phyloP scores from a whole-genome alignment of 805 yeast species.

The Nakazawaea ambrosiae region DNA sequence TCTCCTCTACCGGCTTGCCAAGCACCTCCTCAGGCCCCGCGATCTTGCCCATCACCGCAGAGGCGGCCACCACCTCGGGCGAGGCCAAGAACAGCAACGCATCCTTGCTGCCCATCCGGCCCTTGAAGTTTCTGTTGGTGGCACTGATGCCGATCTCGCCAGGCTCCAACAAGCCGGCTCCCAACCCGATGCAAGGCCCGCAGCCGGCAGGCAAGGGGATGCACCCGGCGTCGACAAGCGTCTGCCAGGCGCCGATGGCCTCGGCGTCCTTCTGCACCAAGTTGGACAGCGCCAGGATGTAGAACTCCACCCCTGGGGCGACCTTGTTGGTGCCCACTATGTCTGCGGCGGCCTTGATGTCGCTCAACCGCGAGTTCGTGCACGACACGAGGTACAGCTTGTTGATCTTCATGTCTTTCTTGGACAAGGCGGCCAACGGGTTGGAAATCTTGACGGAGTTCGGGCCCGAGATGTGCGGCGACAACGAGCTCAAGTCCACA shows the following conservation, averaged over 20 bases:
- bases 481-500: slow-evolving; percentile 70
- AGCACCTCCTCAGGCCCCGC: slow-evolving; percentile 84
- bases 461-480: slow-evolving; percentile 94
- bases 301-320: slow-evolving; percentile 87
- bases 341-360: slow-evolving; percentile 90
- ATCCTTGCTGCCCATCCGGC: slow-evolving; percentile 97
- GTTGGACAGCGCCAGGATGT: slow-evolving; percentile 95
- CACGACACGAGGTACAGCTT: slow-evolving; percentile 98
- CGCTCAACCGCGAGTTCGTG: slow-evolving; percentile 90
- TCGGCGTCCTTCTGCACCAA: slow-evolving; percentile 92
- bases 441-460: slow-evolving; percentile 91
- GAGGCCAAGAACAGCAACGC: slow-evolving; percentile 95
- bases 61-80: slow-evolving; percentile 98
- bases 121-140: slow-evolving; percentile 97
- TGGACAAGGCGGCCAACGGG: slow-evolving; percentile 67
- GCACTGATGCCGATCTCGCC: slow-evolving; percentile 99
- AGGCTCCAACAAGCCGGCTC: slow-evolving; percentile 85
- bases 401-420: slow-evolving; percentile 68
- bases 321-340: slow-evolving; percentile 77
- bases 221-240: slow-evolving; percentile 86
- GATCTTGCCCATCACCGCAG: slow-evolving; percentile 91
- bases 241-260: slow-evolving; percentile 86
- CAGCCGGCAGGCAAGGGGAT: slow-evolving; percentile 96
- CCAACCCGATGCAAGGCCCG: slow-evolving; percentile 98
- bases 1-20: slow-evolving; percentile 45